A percentile compares a stretch with the other conserved stretches of the same genome.
Conservation (phyloP, 441 rosid genomes). For the Gossypium gossypioides region DNA sequence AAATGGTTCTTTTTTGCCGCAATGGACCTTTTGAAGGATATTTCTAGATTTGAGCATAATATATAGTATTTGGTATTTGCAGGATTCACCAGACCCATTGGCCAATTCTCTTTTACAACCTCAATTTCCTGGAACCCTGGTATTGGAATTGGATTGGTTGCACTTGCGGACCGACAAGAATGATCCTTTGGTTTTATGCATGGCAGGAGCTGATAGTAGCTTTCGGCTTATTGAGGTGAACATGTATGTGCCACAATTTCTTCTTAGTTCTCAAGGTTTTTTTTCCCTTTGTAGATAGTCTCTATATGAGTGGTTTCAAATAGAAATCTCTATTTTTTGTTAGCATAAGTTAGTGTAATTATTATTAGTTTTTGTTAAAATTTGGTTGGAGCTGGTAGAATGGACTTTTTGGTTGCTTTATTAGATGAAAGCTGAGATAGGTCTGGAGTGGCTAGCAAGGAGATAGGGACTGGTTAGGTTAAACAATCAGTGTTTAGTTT, state of each 20-base stretch:
- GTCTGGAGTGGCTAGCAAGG: slow-evolving; percentile 9
- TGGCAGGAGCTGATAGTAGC: slow-evolving; percentile 97
- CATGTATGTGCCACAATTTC: slow-evolving; percentile 40
- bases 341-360: background rate
- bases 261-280: background rate
- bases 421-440: background rate
- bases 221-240: slow-evolving; percentile 83
- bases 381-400: slow-evolving; percentile 3
- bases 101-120: slow-evolving; percentile 94
- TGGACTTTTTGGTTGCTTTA: slow-evolving; percentile 14
- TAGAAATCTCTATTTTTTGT: background rate
- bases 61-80: slow-evolving; percentile 21
- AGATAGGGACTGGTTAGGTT: background rate
- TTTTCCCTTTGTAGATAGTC: background rate
- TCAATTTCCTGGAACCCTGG: slow-evolving; percentile 92
- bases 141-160: slow-evolving; percentile 94
- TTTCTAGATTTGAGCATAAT: slow-evolving; percentile 16
- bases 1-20: slow-evolving; percentile 14
- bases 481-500: background rate
- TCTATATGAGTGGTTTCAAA: background rate
- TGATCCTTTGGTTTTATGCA: slow-evolving; percentile 80
- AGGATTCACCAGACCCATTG: slow-evolving; percentile 91
- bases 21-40: background rate
- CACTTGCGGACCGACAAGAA: slow-evolving; percentile 63
- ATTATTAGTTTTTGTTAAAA: background rate